A percentile compares a stretch with the other conserved stretches of the same genome.
Evolutionary conservation across 331 rosid genomes (phyloP).

Genomic region (Rhamnella rubrinervis): DNA sequence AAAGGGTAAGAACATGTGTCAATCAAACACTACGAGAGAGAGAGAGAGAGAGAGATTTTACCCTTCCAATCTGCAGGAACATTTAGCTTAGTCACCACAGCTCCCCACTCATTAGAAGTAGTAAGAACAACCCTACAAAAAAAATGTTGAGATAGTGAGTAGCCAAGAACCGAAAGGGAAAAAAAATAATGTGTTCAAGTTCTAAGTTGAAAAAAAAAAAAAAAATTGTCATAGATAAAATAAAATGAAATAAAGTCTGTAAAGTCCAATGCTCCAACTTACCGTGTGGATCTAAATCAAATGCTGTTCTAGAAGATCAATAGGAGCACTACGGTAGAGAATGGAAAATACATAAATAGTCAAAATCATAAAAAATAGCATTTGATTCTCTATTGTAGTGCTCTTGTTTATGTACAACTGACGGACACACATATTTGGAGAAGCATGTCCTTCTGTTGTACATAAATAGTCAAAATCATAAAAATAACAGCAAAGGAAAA

Average conservation of each 20-base stretch:
- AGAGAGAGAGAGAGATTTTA: constrained; percentile 21
- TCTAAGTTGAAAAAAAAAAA: not conserved
- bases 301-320: not conserved
- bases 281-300: not conserved
- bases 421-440: not conserved
- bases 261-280: not conserved
- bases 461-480: no score
- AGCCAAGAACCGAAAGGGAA: not conserved
- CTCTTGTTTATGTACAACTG: no score
- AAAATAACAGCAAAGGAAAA: no score
- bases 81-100: constrained; percentile 72
- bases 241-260: not conserved
- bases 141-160: not conserved
- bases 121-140: constrained; percentile 84
- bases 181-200: not conserved
- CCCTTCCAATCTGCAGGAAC: constrained; percentile 99
- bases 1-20: not conserved
- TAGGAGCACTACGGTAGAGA: not conserved
- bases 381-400: no score
- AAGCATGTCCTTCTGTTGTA: not conserved
- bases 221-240: no score
- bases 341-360: no score
- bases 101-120: constrained; percentile 90
- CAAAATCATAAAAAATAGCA: no score
- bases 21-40: not conserved